Percentiles rank a stretch among this genome's conserved stretches.
phyloP scores from a whole-genome alignment of 2,329 filamentous ascomycete species.

The Colletotrichum sp. region DNA sequence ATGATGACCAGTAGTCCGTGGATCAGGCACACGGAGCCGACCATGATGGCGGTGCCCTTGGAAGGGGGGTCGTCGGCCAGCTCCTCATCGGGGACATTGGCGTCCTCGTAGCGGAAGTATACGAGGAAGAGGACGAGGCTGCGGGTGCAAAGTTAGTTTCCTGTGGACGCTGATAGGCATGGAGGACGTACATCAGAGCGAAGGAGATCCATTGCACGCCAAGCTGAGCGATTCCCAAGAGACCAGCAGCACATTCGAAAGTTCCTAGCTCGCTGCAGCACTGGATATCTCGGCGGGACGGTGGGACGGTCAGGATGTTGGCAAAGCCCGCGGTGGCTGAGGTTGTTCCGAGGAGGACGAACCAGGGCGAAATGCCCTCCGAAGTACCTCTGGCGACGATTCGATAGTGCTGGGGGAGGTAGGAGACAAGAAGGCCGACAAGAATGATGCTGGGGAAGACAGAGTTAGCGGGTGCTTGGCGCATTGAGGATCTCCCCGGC shows the following conservation, averaged over 20 bases:
- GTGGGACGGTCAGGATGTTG: constrained; percentile 89
- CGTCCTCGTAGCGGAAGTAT: constrained; percentile 79
- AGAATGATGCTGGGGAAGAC: constrained; percentile 67
- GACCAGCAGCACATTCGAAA: constrained; percentile 82
- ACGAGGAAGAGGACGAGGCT: constrained; percentile 93
- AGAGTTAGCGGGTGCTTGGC: constrained; percentile 22
- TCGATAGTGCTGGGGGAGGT: constrained; percentile 92
- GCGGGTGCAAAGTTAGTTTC: background rate
- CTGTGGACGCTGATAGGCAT: background rate
- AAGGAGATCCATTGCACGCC: constrained; percentile 93
- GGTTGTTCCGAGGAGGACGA: constrained; percentile 90
- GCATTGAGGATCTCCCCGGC: no score
- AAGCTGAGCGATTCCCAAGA: constrained; percentile 90
- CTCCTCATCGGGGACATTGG: constrained; percentile 54
- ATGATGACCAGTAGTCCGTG: constrained; percentile 77
- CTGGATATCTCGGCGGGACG: constrained; percentile 79
- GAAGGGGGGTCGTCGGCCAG: constrained; percentile 61
- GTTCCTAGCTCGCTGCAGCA: constrained; percentile 85
- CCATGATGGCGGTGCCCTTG: constrained; percentile 79
- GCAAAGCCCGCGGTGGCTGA: constrained; percentile 88
- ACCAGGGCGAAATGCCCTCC: constrained; percentile 94
- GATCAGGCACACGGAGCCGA: constrained; percentile 74
- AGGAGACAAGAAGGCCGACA: constrained; percentile 87
- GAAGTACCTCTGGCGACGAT: constrained; percentile 87
- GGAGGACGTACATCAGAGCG: constrained; percentile 76